These are phyloP conservation scores for Quercus bicolor DNA, from an alignment of 306 rosid species.

Conservation along the genomic window DNA sequence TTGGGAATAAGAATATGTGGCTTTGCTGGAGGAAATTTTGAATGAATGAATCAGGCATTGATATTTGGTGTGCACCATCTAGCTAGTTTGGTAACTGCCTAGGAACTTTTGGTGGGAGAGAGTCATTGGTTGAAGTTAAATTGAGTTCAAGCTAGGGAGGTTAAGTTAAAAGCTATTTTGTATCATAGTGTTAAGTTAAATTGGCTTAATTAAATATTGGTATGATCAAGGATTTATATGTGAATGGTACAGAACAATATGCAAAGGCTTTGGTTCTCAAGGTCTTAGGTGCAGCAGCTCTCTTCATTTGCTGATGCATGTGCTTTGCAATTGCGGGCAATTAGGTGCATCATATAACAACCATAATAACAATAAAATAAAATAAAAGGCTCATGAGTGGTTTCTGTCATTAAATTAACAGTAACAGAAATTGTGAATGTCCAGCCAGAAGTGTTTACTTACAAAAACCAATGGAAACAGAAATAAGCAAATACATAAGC, in stretches of 20 bases:
- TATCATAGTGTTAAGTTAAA: neutral
- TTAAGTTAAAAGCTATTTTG: neutral
- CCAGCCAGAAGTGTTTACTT: neutral
- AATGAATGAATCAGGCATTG: neutral
- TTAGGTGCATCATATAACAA: neutral
- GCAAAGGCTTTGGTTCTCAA: neutral
- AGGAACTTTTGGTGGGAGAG: neutral
- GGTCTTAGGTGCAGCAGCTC: neutral
- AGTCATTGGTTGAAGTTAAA: neutral
- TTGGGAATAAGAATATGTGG: neutral
- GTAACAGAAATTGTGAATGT: neutral
- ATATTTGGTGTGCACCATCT: neutral
- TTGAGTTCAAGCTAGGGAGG: neutral
- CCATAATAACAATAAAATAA: neutral
- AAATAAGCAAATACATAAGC: neutral
- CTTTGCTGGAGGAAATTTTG: slow-evolving; percentile 1
- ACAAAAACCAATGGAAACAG: neutral
- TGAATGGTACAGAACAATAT: too few relatives aligned
- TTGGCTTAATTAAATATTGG: neutral
- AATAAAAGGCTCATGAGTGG: neutral
- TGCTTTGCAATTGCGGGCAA: neutral
- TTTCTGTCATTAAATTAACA: neutral
- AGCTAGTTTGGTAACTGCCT: too few relatives aligned
- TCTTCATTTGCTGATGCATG: neutral
- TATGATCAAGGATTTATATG: too few relatives aligned